Base-by-base conservation (phyloP, 306 rosid genomes). In the Fragaria nilgerrensis region DNA sequence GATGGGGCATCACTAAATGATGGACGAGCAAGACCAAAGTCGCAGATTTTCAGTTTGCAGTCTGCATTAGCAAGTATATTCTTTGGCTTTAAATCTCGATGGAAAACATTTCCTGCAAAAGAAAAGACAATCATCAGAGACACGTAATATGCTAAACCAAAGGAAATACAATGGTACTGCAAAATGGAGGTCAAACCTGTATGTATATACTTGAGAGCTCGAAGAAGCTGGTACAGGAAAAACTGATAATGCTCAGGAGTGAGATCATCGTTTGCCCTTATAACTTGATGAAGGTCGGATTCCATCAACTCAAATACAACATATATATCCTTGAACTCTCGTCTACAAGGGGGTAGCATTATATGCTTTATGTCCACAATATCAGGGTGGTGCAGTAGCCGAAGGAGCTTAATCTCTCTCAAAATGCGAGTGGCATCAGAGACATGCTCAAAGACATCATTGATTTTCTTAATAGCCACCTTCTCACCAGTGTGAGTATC, bases 231-330 rank as follows among this genome's bases (percentile, higher is more conserved):
- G 81, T 87, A 90, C 76, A 90, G 72, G 78, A 90, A 90, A 76
- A 89, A 85, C 19, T 85, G 94, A 78, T 79, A 68, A 81, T 90
- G 94, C 27, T 78, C 86, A 29, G 90, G 91, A 44, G 85, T 87
- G 62, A 90, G 91, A 78, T 87, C 91, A 72, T 87, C 83, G 64
- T 90, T 90, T 44, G 82, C 87, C 73, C 86, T 85, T 32, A 90
- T 86, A 50, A 90, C 94, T 74, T 90, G 85, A 50, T 90, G 85
- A 75, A 90, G 91, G 55, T 90, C 94, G 64, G 89, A 86, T 70
- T 90, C 94, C 94, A 90, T 90, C 81, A 90, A 75, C 85, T 90
- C 94, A 69, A 90, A 90, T 13, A 90, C 94, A 22, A 87, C 87
- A 63, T 90, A 90, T 2, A 87, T 82, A 79, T 90, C 94, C 78